phyloP scores from a whole-genome alignment of 2,329 filamentous ascomycete species.

The Penicillium polonicum region DNA sequence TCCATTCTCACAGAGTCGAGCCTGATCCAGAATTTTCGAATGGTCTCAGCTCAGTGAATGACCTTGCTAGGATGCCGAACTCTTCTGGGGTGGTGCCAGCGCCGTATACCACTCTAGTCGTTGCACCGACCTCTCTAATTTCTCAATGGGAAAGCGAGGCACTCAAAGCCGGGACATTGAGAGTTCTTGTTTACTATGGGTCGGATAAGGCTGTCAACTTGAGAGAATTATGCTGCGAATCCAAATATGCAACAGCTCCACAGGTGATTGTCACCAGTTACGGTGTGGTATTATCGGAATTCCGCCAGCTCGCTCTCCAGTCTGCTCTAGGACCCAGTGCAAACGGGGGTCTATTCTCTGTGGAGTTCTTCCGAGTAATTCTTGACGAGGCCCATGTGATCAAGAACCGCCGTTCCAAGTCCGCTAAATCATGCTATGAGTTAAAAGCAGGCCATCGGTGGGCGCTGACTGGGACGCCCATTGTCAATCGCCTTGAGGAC shows the following conservation, averaged over 20 bases:
- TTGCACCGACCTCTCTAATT: conserved; percentile 97
- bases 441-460: conserved; percentile 82
- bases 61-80: conserved; percentile 62
- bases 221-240: conserved; percentile 71
- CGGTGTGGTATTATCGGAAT: conserved; percentile 87
- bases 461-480: conserved; percentile 92
- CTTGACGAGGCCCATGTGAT: conserved; percentile 94
- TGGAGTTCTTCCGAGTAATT: conserved; percentile 93
- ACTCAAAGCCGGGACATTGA: conserved; percentile 81
- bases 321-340: conserved; percentile 63
- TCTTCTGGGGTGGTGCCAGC: conserved; percentile 63
- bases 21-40: conserved; percentile 31
- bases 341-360: conserved; percentile 77
- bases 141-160: conserved; percentile 97
- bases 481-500: conserved; percentile 93
- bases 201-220: conserved; percentile 78
- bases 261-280: conserved; percentile 95
- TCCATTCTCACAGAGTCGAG: conserved; percentile 77
- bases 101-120: conserved; percentile 85
- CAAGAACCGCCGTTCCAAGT: conserved; percentile 88
- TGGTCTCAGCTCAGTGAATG: conserved; percentile 52
- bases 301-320: conserved; percentile 62
- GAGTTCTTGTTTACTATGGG: conserved; percentile 87
- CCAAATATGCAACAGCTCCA: conserved; percentile 72
- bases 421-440: conserved; percentile 91